Evolutionary conservation across 139 green algal genomes (phyloP).

Genomic region (Picochlorum sp.): DNA sequence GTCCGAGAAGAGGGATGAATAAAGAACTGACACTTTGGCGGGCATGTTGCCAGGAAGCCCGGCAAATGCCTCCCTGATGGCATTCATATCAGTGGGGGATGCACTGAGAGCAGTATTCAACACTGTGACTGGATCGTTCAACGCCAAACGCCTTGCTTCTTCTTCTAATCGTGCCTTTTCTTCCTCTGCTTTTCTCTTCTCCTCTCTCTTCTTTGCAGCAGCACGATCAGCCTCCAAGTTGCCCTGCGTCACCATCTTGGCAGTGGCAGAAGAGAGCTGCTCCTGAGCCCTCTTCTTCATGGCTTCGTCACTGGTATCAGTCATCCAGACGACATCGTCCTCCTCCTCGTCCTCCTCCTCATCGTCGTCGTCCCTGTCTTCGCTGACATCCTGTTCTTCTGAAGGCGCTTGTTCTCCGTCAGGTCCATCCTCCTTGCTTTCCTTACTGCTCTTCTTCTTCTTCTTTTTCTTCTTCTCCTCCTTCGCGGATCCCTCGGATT

Average conservation of each 20-base stretch:
- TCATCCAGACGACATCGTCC: conserved; percentile 82
- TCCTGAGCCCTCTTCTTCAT: conserved; percentile 61
- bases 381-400: conserved; percentile 31
- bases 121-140: conserved; percentile 22
- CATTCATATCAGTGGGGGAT: conserved; percentile 15
- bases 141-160: conserved; percentile 10
- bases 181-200: conserved; percentile 9
- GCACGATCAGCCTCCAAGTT: conserved; percentile 76
- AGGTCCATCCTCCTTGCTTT: conserved; percentile 42
- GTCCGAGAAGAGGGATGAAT: conserved; percentile 37
- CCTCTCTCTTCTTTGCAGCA: conserved; percentile 39
- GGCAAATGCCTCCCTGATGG: conserved; percentile 16
- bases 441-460: conserved; percentile 52
- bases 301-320: conserved; percentile 79
- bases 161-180: conserved; percentile 26
- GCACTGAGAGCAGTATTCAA: conserved; percentile 38
- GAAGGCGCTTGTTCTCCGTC: conserved; percentile 25
- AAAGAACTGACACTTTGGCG: conserved; percentile 31
- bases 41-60: conserved; percentile 34
- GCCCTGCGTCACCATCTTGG: conserved; percentile 74
- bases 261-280: conserved; percentile 81
- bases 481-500: conserved; percentile 38
- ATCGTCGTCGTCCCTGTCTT: conserved; percentile 12
- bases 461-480: conserved; percentile 66
- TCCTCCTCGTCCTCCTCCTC: conserved; percentile 43